phyloP scores from a whole-genome alignment of 2,329 filamentous ascomycete genomes.

The Scopulariopsis brevicaulis region DNA sequence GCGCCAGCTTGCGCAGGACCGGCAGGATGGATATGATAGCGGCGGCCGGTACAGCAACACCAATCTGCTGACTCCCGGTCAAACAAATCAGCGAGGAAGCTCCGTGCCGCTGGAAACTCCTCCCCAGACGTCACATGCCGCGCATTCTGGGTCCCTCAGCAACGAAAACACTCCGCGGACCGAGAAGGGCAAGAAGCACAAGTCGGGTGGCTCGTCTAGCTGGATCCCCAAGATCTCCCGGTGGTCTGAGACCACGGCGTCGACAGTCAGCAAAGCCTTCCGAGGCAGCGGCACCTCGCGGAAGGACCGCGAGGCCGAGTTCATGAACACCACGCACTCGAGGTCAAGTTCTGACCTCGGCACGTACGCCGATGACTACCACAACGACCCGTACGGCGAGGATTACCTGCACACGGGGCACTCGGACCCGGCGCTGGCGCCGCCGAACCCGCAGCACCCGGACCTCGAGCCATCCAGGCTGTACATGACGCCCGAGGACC shows the following conservation, averaged over 20 bases:
- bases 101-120: constrained; percentile 47
- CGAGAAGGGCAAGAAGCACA: constrained; percentile 77
- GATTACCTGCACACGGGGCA: constrained; percentile 50
- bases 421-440: constrained; percentile 36
- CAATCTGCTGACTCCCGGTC: constrained; percentile 51
- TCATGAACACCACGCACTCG: constrained; percentile 38
- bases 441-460: constrained; percentile 11
- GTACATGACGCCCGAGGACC: constrained; percentile 49
- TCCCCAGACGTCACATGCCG: constrained; percentile 35
- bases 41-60: constrained; percentile 47
- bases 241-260: constrained; percentile 94
- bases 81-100: constrained; percentile 28
- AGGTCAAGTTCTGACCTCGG: constrained; percentile 67
- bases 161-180: constrained; percentile 67
- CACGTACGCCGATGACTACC: constrained; percentile 48
- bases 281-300: constrained; percentile 43
- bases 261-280: constrained; percentile 71
- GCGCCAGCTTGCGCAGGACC: constrained; percentile 11
- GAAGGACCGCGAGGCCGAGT: constrained; percentile 46
- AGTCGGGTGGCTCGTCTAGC: constrained; percentile 67
- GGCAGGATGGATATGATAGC: constrained; percentile 7
- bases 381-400: constrained; percentile 42
- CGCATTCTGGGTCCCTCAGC: constrained; percentile 37
- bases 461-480: constrained; percentile 30
- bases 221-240: constrained; percentile 88